Conservation (phyloP, 2,329 filamentous ascomycete species). For the Ophiosphaerella korrae region DNA sequence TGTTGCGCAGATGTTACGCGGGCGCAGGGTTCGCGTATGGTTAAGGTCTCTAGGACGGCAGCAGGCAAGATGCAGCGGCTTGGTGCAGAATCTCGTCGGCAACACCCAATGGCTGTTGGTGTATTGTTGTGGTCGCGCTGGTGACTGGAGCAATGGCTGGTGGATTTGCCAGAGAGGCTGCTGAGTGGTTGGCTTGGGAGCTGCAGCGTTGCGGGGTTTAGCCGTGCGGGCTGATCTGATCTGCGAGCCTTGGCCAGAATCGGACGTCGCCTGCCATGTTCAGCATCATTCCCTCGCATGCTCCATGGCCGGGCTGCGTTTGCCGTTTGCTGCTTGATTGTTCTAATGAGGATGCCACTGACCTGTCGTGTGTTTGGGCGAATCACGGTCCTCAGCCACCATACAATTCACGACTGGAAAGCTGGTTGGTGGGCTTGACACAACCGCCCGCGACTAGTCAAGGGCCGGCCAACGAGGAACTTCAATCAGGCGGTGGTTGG, state of each 20-base stretch:
- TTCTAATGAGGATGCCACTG: slow-evolving; percentile 11
- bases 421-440: slow-evolving; percentile 19
- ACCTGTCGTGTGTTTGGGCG: slow-evolving; percentile 17
- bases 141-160: slow-evolving; percentile 36
- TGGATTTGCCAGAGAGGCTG: slow-evolving; percentile 40
- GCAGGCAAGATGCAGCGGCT: slow-evolving; percentile 14
- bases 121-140: slow-evolving; percentile 30
- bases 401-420: slow-evolving; percentile 15
- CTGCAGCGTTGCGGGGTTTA: slow-evolving; percentile 18
- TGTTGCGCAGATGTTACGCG: slow-evolving; percentile 41
- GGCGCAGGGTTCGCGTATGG: slow-evolving; percentile 33
- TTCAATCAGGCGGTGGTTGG: slow-evolving; percentile 10
- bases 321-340: neutral
- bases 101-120: slow-evolving; percentile 33
- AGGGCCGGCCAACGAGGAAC: slow-evolving; percentile 12
- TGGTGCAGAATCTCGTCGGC: slow-evolving; percentile 23
- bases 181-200: slow-evolving; percentile 38
- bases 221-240: neutral
- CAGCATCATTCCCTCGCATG: slow-evolving; percentile 6
- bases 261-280: slow-evolving; percentile 3
- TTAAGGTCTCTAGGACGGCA: slow-evolving; percentile 14
- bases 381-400: slow-evolving; percentile 19
- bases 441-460: slow-evolving; percentile 12
- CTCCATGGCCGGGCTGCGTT: slow-evolving; percentile 7
- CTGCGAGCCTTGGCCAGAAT: slow-evolving; percentile 1